Conservation (phyloP, 805 yeast genomes). For the Hemisphaericaspora nanyangensis region DNA sequence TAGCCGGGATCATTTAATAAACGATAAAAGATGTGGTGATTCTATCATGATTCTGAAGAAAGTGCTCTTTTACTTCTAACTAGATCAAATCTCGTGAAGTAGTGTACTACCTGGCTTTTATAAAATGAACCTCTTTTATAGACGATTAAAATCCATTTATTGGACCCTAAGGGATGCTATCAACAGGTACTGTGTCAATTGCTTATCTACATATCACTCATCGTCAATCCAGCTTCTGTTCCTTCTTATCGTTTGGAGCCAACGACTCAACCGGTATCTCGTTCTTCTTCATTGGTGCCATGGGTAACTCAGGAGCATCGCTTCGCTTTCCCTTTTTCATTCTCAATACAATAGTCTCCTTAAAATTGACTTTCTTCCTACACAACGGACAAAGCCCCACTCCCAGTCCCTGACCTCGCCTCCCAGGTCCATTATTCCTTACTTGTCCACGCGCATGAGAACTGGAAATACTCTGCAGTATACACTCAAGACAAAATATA, state of each 20-base stretch:
- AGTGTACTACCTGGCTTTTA: no score
- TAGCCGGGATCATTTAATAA: no score
- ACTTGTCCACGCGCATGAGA: constrained; percentile 42
- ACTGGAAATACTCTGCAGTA: constrained; percentile 36
- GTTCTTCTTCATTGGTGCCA: not conserved
- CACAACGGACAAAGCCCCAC: constrained; percentile 43
- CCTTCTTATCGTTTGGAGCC: constrained; percentile 1
- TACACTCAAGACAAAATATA: constrained; percentile 40
- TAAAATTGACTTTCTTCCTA: constrained; percentile 34
- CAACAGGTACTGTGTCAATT: no score
- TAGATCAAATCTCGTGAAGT: no score
- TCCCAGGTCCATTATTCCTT: constrained; percentile 16
- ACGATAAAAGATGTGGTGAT: no score
- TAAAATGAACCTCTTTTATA: no score
- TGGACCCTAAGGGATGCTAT: no score
- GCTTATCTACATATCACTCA: no score
- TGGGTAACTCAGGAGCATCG: constrained; percentile 13
- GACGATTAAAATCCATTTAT: no score
- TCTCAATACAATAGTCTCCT: constrained; percentile 28
- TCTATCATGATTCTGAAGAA: no score
- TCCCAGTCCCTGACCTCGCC: constrained; percentile 29
- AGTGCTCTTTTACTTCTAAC: no score
- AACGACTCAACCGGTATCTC: constrained; percentile 5
- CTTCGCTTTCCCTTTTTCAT: constrained; percentile 13
- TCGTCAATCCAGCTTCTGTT: no score